Evolutionary conservation across 306 rosid species (phyloP).

Genomic region (Lagenaria siceraria): DNA sequence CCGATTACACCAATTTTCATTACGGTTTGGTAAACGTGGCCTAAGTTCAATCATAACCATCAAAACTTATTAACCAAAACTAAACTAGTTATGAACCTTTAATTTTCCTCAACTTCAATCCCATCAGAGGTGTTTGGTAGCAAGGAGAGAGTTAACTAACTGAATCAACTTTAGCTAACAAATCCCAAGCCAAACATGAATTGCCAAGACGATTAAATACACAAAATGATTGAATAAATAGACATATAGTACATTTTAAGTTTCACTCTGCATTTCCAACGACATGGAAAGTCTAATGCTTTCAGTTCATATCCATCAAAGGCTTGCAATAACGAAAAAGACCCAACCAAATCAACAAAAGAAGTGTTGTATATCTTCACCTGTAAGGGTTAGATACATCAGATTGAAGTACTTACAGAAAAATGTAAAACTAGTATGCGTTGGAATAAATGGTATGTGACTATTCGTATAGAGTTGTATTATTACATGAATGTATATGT

Average conservation of each 20-base stretch:
- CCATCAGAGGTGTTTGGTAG: background rate
- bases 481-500: no score
- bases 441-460: no score
- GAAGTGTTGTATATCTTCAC: background rate
- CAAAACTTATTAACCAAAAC: background rate
- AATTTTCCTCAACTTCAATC: background rate
- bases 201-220: background rate
- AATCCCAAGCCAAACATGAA: background rate
- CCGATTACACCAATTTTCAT: no score
- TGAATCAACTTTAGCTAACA: background rate
- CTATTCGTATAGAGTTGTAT: no score
- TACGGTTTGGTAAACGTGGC: no score
- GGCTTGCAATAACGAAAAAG: background rate
- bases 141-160: background rate
- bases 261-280: background rate
- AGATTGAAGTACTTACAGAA: background rate
- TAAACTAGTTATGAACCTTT: background rate
- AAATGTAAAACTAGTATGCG: background rate
- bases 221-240: background rate
- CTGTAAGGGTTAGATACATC: background rate
- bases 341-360: background rate
- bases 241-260: background rate
- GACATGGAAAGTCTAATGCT: background rate
- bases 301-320: background rate
- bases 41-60: background rate